A percentile compares a stretch with the other conserved stretches of the same genome.
These are phyloP conservation scores for Anthoceros angustus DNA, from an alignment of 225 moss, liverwort and hornwort species.

Conservation along the genomic window DNA sequence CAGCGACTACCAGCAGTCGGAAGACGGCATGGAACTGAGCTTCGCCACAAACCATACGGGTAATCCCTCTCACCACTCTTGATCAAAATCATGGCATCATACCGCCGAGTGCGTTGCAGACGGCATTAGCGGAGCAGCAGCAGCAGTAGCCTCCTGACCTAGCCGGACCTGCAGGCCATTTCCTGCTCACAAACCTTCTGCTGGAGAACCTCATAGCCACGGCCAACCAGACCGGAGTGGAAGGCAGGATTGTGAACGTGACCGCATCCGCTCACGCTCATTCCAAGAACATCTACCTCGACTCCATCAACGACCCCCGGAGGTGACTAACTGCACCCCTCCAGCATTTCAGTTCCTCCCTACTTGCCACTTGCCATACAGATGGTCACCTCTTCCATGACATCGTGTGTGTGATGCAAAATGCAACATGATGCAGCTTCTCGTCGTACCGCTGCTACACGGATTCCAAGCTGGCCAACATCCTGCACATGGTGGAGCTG, in stretches of 20 bases:
- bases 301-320: background rate
- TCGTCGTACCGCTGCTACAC: conserved; percentile 4
- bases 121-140: conserved; percentile 32
- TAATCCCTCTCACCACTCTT: conserved; percentile 4
- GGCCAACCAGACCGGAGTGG: conserved; percentile 20
- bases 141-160: conserved; percentile 36
- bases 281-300: background rate
- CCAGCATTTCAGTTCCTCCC: no score
- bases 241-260: background rate
- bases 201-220: conserved; percentile 19
- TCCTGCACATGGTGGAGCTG: background rate
- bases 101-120: no score
- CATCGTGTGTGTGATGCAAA: background rate
- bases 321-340: background rate
- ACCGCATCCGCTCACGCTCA: background rate
- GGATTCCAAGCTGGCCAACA: conserved; percentile 2
- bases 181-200: conserved; percentile 16
- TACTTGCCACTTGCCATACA: no score
- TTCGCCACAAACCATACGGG: conserved; percentile 41
- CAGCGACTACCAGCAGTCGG: conserved; percentile 21
- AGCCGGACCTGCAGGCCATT: conserved; percentile 13
- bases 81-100: no score
- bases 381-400: no score
- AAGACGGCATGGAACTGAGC: conserved; percentile 28
- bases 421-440: background rate